Evolutionary conservation across 1,284 basidiomycete species (phyloP).

Genomic region (Ceratobasidium sp.): DNA sequence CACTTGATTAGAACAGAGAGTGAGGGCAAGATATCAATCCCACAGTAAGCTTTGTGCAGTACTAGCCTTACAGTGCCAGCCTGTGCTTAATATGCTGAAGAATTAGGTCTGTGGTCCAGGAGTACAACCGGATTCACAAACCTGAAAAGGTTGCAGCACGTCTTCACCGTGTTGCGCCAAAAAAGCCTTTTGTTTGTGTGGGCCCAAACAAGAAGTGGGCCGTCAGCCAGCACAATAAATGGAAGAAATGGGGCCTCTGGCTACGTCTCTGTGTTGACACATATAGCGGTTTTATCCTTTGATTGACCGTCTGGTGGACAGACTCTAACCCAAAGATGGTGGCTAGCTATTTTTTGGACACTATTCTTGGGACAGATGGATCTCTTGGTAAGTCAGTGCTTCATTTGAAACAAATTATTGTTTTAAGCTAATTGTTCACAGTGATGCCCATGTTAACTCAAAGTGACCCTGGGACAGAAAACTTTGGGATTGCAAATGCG

Average conservation of each 20-base stretch:
- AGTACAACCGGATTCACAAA: background rate
- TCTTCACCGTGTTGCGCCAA: background rate
- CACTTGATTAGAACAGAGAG: background rate
- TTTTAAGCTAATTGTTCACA: constrained; percentile 15
- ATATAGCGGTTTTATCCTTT: constrained; percentile 55
- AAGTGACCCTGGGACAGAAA: constrained; percentile 61
- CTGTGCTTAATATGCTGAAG: background rate
- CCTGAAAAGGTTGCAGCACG: constrained; percentile 7
- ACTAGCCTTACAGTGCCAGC: no score
- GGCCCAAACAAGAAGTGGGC: constrained; percentile 60
- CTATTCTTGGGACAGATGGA: constrained; percentile 47
- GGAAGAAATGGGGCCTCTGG: constrained; percentile 58
- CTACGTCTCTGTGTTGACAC: constrained; percentile 59
- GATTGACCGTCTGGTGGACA: constrained; percentile 62
- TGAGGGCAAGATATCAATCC: background rate
- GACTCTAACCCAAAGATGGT: constrained; percentile 60
- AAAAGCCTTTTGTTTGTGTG: constrained; percentile 50
- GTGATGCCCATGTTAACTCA: constrained; percentile 59
- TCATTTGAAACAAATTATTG: background rate
- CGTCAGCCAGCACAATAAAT: constrained; percentile 62
- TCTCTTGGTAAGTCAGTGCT: constrained; percentile 48
- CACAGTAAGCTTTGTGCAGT: background rate
- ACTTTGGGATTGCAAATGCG: constrained; percentile 59
- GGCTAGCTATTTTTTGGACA: constrained; percentile 55
- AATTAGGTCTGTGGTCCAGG: background rate